These are phyloP conservation scores for Mychonastes homosphaera DNA, from an alignment of 139 green algal genomes.

Conservation along the genomic window DNA sequence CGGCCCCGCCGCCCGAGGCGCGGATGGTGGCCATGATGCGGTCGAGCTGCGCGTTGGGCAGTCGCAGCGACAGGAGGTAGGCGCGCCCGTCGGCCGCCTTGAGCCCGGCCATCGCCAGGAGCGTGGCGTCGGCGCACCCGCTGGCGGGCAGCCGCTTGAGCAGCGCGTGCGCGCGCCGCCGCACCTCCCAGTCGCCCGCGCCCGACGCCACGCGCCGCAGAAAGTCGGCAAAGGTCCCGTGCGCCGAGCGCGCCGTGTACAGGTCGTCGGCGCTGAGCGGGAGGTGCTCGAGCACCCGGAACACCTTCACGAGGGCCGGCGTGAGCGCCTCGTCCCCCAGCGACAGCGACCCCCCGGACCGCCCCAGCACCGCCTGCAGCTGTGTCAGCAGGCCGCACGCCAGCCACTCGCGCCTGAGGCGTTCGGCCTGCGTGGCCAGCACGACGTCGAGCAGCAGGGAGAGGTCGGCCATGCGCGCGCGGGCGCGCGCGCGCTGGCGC, in stretches of 20 bases:
- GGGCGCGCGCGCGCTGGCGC: conserved; percentile 50
- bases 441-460: conserved; percentile 78
- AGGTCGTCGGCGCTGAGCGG: conserved; percentile 56
- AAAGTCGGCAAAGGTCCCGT: conserved; percentile 70
- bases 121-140: conserved; percentile 29
- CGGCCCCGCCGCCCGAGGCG: conserved; percentile 5
- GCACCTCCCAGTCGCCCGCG: conserved; percentile 54
- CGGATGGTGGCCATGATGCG: conserved; percentile 2
- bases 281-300: conserved; percentile 49
- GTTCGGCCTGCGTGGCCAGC: conserved; percentile 46
- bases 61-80: conserved; percentile 14
- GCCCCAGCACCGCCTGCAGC: conserved; percentile 49
- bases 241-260: conserved; percentile 47
- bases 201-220: conserved; percentile 41
- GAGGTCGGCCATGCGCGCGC: conserved; percentile 72
- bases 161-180: conserved; percentile 36
- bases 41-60: conserved; percentile 10
- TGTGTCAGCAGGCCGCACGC: conserved; percentile 67
- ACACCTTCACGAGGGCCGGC: conserved; percentile 48
- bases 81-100: conserved; percentile 4
- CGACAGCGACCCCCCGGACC: too few species aligned
- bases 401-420: conserved; percentile 49
- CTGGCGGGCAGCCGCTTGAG: conserved; percentile 45
- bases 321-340: too few species aligned
- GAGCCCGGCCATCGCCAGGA: conserved; percentile 13